Evolutionary conservation across 148 eudicot species (phyloP).

Genomic region (Fagopyrum homotropicum): DNA sequence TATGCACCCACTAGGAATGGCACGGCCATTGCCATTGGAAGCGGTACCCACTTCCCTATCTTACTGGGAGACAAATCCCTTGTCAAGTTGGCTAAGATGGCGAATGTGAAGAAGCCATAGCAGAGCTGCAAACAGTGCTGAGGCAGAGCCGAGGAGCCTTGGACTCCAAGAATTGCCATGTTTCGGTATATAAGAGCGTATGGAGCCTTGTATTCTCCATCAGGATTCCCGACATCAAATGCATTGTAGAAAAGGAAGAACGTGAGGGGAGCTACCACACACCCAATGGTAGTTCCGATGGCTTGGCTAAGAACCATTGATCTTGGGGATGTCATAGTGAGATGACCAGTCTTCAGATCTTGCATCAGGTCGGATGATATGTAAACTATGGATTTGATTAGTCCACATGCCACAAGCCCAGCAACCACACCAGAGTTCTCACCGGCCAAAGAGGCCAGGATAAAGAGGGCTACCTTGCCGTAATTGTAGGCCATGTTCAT

Average conservation of each 20-base stretch:
- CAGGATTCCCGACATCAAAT: conserved; percentile 68
- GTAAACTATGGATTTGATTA: conserved; percentile 73
- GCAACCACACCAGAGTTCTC: conserved; percentile 68
- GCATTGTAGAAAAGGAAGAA: conserved; percentile 73
- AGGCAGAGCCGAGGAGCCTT: conserved; percentile 87
- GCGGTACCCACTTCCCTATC: conserved; percentile 53
- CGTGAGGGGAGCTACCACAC: conserved; percentile 65
- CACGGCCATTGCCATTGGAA: conserved; percentile 94
- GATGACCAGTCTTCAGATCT: conserved; percentile 79
- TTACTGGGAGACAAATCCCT: conserved; percentile 42
- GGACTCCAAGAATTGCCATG: conserved; percentile 82
- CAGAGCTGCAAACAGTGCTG: conserved; percentile 78
- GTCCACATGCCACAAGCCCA: conserved; percentile 77
- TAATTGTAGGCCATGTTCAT: conserved; percentile 92
- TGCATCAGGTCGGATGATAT: conserved; percentile 82
- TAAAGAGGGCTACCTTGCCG: conserved; percentile 86
- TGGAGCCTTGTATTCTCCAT: conserved; percentile 81
- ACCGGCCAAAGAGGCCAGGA: conserved; percentile 53
- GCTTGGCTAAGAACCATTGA: conserved; percentile 84
- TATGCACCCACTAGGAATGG: conserved; percentile 83
- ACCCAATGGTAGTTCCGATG: conserved; percentile 79
- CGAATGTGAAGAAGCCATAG: conserved; percentile 63
- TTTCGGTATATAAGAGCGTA: conserved; percentile 74
- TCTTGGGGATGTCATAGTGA: conserved; percentile 76
- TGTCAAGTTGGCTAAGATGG: conserved; percentile 45